A percentile compares a stretch with the other conserved stretches of the same genome.
Conservation (phyloP, 257 asterid genomes). For the Ophiorrhiza pumila region DNA sequence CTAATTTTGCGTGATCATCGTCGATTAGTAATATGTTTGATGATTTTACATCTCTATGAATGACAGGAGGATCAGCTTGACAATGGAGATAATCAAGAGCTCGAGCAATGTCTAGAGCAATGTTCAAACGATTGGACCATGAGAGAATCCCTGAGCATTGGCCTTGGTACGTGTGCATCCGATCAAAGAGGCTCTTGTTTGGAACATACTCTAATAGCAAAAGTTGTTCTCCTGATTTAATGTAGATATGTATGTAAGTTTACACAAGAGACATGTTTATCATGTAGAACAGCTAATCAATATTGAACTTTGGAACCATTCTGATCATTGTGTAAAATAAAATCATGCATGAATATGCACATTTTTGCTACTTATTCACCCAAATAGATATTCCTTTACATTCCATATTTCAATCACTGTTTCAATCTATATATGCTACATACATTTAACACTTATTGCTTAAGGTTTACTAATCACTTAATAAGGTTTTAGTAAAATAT, state of each 20-base stretch:
- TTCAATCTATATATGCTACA: no score
- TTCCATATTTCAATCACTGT: no score
- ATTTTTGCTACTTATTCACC: no score
- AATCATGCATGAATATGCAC: no score
- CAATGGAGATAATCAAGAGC: conserved; percentile 78
- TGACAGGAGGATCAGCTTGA: conserved; percentile 68
- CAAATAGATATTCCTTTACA: no score
- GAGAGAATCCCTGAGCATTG: conserved; percentile 45
- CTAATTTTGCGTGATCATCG: conserved; percentile 63
- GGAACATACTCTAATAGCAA: conserved; percentile 70
- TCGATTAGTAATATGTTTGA: conserved; percentile 53
- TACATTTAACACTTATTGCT: no score
- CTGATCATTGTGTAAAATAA: no score
- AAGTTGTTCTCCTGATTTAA: conserved; percentile 69
- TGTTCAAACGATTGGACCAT: conserved; percentile 59
- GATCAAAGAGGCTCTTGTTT: conserved; percentile 68
- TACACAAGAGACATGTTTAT: background rate
- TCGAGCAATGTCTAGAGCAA: conserved; percentile 66
- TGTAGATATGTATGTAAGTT: background rate
- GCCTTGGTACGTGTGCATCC: conserved; percentile 66
- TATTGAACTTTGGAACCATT: no score
- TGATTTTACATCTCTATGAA: conserved; percentile 70
- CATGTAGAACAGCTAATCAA: background rate
- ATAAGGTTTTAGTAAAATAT: no score
- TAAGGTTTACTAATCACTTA: no score